phyloP scores from a whole-genome alignment of 345 rosid species.

The Dipteronia dyeriana region DNA sequence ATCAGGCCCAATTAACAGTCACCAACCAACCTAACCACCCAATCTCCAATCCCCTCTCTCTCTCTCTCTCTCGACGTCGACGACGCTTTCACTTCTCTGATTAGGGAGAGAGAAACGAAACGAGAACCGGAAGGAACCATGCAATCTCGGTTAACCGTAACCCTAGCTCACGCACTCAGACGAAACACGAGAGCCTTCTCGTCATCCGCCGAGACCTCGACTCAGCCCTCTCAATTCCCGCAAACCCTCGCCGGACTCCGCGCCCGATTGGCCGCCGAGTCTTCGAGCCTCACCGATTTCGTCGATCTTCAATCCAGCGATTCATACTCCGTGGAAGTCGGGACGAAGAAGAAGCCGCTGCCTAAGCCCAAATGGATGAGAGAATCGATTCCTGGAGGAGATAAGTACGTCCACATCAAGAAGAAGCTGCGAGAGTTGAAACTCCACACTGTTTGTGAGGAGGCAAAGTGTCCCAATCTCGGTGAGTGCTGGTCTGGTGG shows the following conservation, averaged over 20 bases:
- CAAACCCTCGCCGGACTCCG: constrained; percentile 76
- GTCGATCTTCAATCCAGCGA: constrained; percentile 38
- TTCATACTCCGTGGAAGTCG: constrained; percentile 86
- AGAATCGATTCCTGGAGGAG: constrained; percentile 91
- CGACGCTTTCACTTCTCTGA: background rate
- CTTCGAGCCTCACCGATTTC: constrained; percentile 71
- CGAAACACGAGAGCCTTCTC: constrained; percentile 28
- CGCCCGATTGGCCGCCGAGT: constrained; percentile 74
- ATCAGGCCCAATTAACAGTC: background rate
- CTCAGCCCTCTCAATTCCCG: constrained; percentile 43
- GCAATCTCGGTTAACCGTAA: constrained; percentile 32
- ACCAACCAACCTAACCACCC: constrained; percentile 16
- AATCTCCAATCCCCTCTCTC: background rate
- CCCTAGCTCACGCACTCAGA: constrained; percentile 38
- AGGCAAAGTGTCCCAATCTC: constrained; percentile 91
- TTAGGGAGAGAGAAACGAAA: background rate
- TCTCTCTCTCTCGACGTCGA: background rate
- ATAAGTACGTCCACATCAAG: constrained; percentile 96
- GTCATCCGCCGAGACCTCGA: constrained; percentile 40
- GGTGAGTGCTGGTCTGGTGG: constrained; percentile 99
- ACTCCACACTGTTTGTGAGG: constrained; percentile 98
- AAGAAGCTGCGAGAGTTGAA: constrained; percentile 87
- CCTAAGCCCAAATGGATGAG: constrained; percentile 99
- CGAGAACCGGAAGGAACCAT: constrained; percentile 15
- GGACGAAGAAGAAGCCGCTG: constrained; percentile 90